A percentile compares a stretch with the other conserved stretches of the same genome.
phyloP scores from a whole-genome alignment of 2,329 filamentous ascomycete genomes.

The Beauveria caledonica region DNA sequence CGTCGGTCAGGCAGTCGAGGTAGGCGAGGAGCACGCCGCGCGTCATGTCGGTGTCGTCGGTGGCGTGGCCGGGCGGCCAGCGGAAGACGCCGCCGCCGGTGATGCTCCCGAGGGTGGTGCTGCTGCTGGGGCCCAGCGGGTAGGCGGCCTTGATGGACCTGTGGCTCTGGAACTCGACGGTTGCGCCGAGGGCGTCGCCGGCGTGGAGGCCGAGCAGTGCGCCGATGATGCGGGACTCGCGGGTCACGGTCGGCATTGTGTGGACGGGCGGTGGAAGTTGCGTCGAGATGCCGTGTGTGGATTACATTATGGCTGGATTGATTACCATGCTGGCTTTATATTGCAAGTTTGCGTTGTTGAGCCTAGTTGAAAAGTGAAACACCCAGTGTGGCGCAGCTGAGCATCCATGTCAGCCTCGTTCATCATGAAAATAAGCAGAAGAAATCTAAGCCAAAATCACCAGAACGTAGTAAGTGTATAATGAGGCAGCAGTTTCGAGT shows the following conservation, averaged over 20 bases:
- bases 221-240: conserved; percentile 27
- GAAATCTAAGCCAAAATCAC: conserved; percentile 32
- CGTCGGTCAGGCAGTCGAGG: not conserved
- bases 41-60: conserved; percentile 41
- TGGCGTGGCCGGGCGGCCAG: conserved; percentile 36
- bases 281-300: not conserved
- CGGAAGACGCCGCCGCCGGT: conserved; percentile 35
- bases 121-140: conserved; percentile 20
- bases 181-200: conserved; percentile 39
- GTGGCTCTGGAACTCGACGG: conserved; percentile 34
- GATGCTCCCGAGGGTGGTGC: conserved; percentile 29
- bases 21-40: conserved; percentile 38
- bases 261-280: not conserved
- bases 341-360: not conserved
- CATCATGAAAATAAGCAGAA: too few species aligned
- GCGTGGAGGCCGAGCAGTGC: conserved; percentile 39
- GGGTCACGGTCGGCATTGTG: not conserved
- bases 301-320: not conserved
- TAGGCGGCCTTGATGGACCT: conserved; percentile 22
- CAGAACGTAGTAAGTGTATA: conserved; percentile 29
- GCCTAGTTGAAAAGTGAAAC: not conserved
- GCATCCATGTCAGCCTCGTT: too few species aligned
- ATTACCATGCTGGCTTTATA: not conserved
- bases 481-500: conserved; percentile 26
- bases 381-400: not conserved